Base-by-base conservation (phyloP, 345 rosid species). In the Citrus cavaleriei region DNA sequence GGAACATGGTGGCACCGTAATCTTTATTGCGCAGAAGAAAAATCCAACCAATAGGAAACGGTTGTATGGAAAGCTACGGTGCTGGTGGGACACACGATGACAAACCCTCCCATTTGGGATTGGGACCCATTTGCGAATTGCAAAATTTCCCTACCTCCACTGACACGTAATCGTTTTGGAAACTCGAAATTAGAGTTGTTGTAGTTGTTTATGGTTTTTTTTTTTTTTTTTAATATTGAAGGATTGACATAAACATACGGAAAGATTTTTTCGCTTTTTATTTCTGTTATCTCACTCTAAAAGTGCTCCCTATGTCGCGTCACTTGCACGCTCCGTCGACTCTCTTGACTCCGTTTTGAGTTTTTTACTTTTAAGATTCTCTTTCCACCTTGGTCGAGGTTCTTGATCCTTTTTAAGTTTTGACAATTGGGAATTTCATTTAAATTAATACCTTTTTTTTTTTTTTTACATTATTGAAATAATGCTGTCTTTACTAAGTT, bases 251-350 rank as follows among this genome's bases (percentile, higher is more conserved):
- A 12, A 12, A 46, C 51, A 12, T 13, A 46, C 22, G 9, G 27
- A 25, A 55, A 63, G 42, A 70, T 54, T 64, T 61, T 64, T 61
- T 49, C 68, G 77, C 73, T 24, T 59, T 59, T 72, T 63, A 57
- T 72, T 71, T 77, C 24, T 8, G 69, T 10, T 16, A 35, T 2
- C 21, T 22, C 54, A 10, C 30, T 4, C 24, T 35, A 30, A 72
- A 46, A 46, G 10, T 25, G 35, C 38, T 37, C 2, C 14, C 16
- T 1, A 8, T 5, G 7, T 22, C 37, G 51, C 19, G 35, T 77
- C 59, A 32, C 3, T 3, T 2, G 4, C 84, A 73, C 84, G 46
- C 66, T 58, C 75, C 46, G 57, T 59, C 7, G 7, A 0, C 10
- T 61, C 6, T 22, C 4, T 49, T 22, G 24, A 22, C 10, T 6